Evolutionary conservation across 345 rosid genomes (phyloP), one percentile per base, ranked within the genome.

Genomic region (Citrus medica): DNA sequence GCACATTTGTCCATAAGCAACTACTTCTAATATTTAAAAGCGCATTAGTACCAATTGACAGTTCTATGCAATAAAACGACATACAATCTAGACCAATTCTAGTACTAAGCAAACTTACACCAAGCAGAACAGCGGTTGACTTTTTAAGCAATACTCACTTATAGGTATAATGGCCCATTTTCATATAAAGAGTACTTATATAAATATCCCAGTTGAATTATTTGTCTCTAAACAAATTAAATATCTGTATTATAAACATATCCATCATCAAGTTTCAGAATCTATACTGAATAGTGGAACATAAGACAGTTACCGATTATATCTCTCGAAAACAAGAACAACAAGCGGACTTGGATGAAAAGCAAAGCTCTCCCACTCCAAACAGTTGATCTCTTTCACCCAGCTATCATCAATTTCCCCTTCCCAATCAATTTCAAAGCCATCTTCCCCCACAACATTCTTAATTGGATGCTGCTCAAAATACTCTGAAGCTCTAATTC

Each of bases 361-460:
- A 40, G 98, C 96, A 24, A 92, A 85, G 75, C 92, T 85, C 89
- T 93, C 98, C 99, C 97, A 95, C 60, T 93, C 97, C 61, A 95
- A 74, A 83, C 96, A 93, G 19, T 95, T 91, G 70, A 93, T 95
- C 86, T 95, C 98, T 78, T 88, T 82, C 21, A 93, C 94, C 96
- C 98, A 95, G 64, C 77, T 85, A 71, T 92, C 93, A 82, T 93
- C 96, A 24, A 88, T 80, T 87, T 93, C 98, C 12, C 93, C 94
- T 89, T 93, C 99, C 99, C 96, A 93, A 69, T 93, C 94, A 71
- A 95, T 92, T 86, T 85, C 90, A 28, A 71, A 63, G 48, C 97
- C 99, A 24, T 90, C 99, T 78, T 95, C 97, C 21, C 93, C 96
- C 38, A 87, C 89, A 35, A 93, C 90, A 83, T 93, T 95, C 89